Conservation (phyloP, 495 filamentous ascomycete genomes). For the Neurospora sp. region DNA sequence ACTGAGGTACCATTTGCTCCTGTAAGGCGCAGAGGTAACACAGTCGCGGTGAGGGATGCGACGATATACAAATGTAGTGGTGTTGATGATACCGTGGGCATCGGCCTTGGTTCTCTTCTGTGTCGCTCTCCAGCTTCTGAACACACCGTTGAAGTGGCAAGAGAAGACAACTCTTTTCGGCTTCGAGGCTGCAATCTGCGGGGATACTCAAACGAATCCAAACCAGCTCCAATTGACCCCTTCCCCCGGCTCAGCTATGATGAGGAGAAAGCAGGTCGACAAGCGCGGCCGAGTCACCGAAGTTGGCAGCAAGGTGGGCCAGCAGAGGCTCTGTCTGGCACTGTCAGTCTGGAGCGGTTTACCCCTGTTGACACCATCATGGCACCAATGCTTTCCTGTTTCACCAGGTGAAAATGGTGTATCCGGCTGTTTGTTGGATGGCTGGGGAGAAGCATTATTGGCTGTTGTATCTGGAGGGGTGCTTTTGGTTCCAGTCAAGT, state of each 20-base stretch:
- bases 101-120: background rate
- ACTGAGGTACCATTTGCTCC: constrained; percentile 5
- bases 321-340: background rate
- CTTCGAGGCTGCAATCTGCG: background rate
- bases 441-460: constrained; percentile 35
- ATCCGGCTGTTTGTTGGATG: constrained; percentile 26
- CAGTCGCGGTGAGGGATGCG: constrained; percentile 5
- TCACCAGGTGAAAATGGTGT: constrained; percentile 2
- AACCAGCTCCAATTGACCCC: background rate
- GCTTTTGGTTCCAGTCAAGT: constrained; percentile 5
- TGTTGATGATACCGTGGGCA: background rate
- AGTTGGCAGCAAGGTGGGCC: background rate
- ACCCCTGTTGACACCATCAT: constrained; percentile 9
- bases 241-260: background rate
- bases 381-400: background rate
- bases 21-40: constrained; percentile 13
- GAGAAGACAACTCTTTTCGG: background rate
- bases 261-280: background rate
- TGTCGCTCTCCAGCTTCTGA: background rate
- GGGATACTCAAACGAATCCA: background rate
- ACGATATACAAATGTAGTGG: background rate
- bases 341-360: background rate
- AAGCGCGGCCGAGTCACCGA: background rate
- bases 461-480: constrained; percentile 10
- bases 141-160: background rate